Evolutionary conservation across 371 early-diverging fungal genomes (phyloP).

Genomic region (Lichtheimia ramosa): DNA sequence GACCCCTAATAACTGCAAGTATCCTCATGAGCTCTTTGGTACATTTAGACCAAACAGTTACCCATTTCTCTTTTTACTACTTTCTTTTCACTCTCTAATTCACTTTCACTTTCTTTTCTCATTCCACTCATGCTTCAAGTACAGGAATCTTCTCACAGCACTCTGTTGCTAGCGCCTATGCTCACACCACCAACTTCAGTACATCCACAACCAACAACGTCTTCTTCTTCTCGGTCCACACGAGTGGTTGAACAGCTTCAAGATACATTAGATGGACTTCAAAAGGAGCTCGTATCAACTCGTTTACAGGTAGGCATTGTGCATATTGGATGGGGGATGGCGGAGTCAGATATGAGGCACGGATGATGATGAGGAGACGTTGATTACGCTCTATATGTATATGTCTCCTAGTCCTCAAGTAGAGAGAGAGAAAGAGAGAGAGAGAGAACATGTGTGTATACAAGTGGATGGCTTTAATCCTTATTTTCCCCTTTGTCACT

Average conservation of each 20-base stretch:
- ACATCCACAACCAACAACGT: slow-evolving; percentile 32
- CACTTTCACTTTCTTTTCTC: slow-evolving; percentile 7
- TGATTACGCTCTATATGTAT: too few relatives aligned
- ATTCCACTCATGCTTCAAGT: slow-evolving; percentile 13
- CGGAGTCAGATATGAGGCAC: too few relatives aligned
- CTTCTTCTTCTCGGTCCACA: slow-evolving; percentile 29
- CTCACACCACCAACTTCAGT: slow-evolving; percentile 13
- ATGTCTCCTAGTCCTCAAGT: too few relatives aligned
- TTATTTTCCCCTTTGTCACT: background rate
- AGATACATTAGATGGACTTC: slow-evolving; percentile 23
- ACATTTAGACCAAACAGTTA: background rate
- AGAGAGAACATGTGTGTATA: too few relatives aligned
- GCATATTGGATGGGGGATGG: too few relatives aligned
- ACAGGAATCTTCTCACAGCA: slow-evolving; percentile 19
- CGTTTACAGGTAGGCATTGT: slow-evolving; percentile 32
- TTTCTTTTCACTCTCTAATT: slow-evolving; percentile 11
- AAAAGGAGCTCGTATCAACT: slow-evolving; percentile 28
- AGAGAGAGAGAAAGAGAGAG: too few relatives aligned
- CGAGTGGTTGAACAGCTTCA: slow-evolving; percentile 42
- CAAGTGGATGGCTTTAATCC: background rate
- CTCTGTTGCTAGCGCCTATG: slow-evolving; percentile 16
- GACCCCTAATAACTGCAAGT: slow-evolving; percentile 13
- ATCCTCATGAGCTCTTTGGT: slow-evolving; percentile 10
- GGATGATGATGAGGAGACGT: too few relatives aligned
- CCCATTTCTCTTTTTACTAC: background rate